These are phyloP conservation scores for Mycena floridula DNA, from an alignment of 768 basidiomycete genomes.

Conservation along the genomic window DNA sequence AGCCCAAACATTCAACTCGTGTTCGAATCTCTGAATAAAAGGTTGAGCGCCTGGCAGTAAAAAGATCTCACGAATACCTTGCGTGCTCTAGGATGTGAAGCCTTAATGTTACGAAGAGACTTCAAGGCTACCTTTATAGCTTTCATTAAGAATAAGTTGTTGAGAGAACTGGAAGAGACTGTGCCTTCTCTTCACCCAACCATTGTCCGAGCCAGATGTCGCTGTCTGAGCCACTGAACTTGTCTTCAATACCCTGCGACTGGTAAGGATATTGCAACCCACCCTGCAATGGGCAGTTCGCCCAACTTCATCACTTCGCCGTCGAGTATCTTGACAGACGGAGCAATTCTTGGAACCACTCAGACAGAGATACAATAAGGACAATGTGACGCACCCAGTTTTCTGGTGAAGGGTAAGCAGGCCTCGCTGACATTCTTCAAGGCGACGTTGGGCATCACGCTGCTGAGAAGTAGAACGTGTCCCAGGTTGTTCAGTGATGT, in stretches of 20 bases:
- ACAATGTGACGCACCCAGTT: too few relatives aligned
- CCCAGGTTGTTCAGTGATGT: too few relatives aligned
- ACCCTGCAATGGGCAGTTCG: constrained; percentile 40
- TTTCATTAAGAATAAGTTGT: background rate
- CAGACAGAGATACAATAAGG: too few relatives aligned
- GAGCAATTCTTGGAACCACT: too few relatives aligned
- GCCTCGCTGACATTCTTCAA: constrained; percentile 25
- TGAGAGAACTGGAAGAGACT: background rate
- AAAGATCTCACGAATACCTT: constrained; percentile 34
- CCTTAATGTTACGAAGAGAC: constrained; percentile 39
- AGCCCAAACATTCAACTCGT: constrained; percentile 51
- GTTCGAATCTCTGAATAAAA: constrained; percentile 42
- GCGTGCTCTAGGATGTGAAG: constrained; percentile 34
- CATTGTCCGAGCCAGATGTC: constrained; percentile 50
- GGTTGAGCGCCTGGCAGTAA: too few relatives aligned
- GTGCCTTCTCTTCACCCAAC: constrained; percentile 47
- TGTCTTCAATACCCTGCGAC: too few relatives aligned
- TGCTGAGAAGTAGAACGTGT: background rate
- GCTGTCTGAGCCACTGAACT: too few relatives aligned
- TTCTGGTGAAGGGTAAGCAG: constrained; percentile 40
- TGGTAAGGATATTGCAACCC: too few relatives aligned
- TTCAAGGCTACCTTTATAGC: constrained; percentile 49
- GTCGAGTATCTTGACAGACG: constrained; percentile 44
- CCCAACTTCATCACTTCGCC: constrained; percentile 39
- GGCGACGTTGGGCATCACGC: too few relatives aligned